These are phyloP conservation scores for Aspergillus pseudoviridinutans DNA, from an alignment of 2,329 filamentous ascomycete species.

Conservation along the genomic window DNA sequence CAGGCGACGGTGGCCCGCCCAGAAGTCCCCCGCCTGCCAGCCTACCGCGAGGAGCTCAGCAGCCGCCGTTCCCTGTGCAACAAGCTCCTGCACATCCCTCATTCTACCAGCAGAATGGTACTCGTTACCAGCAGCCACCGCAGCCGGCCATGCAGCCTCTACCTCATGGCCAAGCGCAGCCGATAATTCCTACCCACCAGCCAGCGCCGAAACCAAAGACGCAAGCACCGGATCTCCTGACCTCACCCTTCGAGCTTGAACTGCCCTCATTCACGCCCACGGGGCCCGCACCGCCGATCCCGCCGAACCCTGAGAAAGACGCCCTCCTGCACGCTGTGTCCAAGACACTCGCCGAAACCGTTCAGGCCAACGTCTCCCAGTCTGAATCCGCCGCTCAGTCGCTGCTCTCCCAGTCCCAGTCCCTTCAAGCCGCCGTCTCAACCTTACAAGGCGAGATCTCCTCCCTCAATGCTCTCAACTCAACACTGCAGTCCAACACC, in stretches of 20 bases:
- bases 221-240: conserved; percentile 55
- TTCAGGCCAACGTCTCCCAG: conserved; percentile 65
- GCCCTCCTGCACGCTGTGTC: conserved; percentile 75
- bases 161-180: conserved; percentile 21
- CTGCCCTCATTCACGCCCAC: conserved; percentile 45
- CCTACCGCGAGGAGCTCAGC: conserved; percentile 13
- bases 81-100: conserved; percentile 19
- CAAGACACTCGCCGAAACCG: conserved; percentile 62
- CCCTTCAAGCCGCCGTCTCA: conserved; percentile 66
- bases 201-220: conserved; percentile 25
- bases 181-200: conserved; percentile 14
- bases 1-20: conserved; percentile 9
- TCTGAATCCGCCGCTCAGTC: conserved; percentile 71
- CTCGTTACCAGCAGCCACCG: conserved; percentile 28
- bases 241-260: conserved; percentile 59
- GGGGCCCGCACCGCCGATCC: conserved; percentile 72
- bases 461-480: conserved; percentile 66
- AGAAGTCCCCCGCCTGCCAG: conserved; percentile 6
- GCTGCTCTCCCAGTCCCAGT: conserved; percentile 71
- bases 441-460: conserved; percentile 70
- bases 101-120: conserved; percentile 21
- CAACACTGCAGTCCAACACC: conserved; percentile 71
- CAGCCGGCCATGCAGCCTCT: conserved; percentile 12
- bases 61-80: conserved; percentile 15
- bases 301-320: conserved; percentile 94